A percentile compares a stretch with the other conserved stretches of the same genome.
Conservation (phyloP, 352 stramenopile species). For the Pythium plurisporium region DNA sequence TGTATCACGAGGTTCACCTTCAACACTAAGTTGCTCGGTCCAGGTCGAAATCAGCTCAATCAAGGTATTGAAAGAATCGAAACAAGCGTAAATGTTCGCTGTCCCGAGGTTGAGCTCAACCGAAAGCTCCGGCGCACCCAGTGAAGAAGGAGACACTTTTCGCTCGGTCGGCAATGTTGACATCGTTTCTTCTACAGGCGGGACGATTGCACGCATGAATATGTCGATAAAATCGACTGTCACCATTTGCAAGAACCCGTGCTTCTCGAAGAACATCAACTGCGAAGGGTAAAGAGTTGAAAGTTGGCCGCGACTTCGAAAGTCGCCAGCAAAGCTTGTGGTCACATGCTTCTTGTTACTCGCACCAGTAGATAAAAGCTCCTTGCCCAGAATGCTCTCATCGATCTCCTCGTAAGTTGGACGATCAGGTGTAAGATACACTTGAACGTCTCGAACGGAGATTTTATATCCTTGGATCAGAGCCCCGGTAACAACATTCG, state of each 20-base stretch:
- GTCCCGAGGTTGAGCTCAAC: conserved; percentile 81
- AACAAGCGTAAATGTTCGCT: conserved; percentile 86
- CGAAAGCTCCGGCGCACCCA: conserved; percentile 64
- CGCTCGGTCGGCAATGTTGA: conserved; percentile 5
- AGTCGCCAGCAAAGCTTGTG: conserved; percentile 38
- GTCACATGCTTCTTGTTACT: conserved; percentile 31
- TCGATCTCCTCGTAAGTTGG: conserved; percentile 71
- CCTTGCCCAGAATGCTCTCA: conserved; percentile 55
- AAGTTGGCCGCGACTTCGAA: conserved; percentile 21
- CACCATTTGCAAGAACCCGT: conserved; percentile 77
- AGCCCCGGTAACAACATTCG: conserved; percentile 83
- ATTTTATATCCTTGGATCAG: conserved; percentile 87
- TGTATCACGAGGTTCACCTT: conserved; percentile 54
- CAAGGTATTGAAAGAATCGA: conserved; percentile 87
- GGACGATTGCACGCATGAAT: conserved; percentile 69
- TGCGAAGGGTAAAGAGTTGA: conserved; percentile 54
- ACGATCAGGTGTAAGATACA: conserved; percentile 67
- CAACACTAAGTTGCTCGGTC: conserved; percentile 64
- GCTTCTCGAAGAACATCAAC: conserved; percentile 77
- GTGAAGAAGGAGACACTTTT: conserved; percentile 30
- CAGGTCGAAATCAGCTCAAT: conserved; percentile 67
- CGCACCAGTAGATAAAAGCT: conserved; percentile 40
- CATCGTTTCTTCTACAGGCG: conserved; percentile 13
- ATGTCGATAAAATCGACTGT: conserved; percentile 85
- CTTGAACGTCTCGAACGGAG: conserved; percentile 55